phyloP scores from a whole-genome alignment of 495 filamentous ascomycete genomes.

The Rhypophila decipiens region DNA sequence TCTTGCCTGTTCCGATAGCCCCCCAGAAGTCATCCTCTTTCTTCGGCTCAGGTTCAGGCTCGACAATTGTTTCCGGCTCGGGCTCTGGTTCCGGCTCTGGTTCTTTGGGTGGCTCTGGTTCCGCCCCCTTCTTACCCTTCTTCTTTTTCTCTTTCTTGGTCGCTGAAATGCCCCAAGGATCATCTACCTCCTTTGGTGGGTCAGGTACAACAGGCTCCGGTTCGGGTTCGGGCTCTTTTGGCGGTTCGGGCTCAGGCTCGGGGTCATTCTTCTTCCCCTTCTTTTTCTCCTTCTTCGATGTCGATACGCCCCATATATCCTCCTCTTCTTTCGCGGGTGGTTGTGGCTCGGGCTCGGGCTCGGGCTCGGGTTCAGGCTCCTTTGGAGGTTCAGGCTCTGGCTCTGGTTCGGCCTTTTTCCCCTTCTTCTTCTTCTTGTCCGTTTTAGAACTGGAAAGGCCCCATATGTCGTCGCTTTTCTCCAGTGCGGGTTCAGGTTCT shows the following conservation, averaged over 20 bases:
- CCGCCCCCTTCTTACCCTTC: constrained; percentile 14
- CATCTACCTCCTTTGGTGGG: constrained; percentile 19
- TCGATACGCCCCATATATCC: constrained; percentile 12
- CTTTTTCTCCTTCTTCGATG: constrained; percentile 16
- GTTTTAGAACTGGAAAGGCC: constrained; percentile 3
- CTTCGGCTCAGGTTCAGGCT: constrained; percentile 5
- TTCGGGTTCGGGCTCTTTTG: constrained; percentile 6
- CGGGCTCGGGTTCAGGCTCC: constrained; percentile 19
- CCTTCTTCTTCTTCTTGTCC: constrained; percentile 17
- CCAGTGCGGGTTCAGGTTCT: constrained; percentile 5
- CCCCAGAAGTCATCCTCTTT: constrained; percentile 16
- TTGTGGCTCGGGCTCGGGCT: constrained; percentile 18
- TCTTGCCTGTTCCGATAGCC: constrained; percentile 9
- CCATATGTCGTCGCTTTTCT: constrained; percentile 9
- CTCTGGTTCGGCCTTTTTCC: constrained; percentile 4
- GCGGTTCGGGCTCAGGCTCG: constrained; percentile 6
- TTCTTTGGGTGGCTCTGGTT: constrained; percentile 5
- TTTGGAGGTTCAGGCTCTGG: constrained; percentile 9
- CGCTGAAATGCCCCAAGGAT: constrained; percentile 5
- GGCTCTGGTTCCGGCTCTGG: constrained; percentile 7
- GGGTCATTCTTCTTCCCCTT: constrained; percentile 10
- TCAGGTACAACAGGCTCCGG: too few relatives aligned
- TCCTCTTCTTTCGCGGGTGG: constrained; percentile 18
- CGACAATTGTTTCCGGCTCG: not conserved
- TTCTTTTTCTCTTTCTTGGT: constrained; percentile 20